Base-by-base conservation (phyloP, 257 asterid genomes). In the Anisodus tanguticus region DNA sequence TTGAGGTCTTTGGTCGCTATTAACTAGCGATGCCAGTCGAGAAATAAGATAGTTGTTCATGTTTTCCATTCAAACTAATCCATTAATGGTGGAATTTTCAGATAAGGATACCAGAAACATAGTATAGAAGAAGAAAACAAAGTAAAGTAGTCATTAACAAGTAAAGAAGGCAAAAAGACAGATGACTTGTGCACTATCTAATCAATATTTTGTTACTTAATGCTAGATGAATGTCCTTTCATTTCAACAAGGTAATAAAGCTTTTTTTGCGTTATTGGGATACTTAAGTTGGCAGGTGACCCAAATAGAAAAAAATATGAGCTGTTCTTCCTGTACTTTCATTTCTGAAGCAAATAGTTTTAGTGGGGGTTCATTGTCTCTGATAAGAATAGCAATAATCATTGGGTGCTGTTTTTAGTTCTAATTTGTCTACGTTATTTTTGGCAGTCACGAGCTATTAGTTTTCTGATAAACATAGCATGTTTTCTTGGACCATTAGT, bases 401-500 rank as follows among this genome's bases (percentile, higher is more conserved):
- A 77, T 51, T 22, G 22, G 45, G 22, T 51, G 64, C 26, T 31
- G 26, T 53, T 16, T 76, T 77, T 51, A 47, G 64, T 51, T 26
- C 9, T 77, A 77, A 41, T 41, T 41, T 41, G 45, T 41, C 82
- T 53, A n/a, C 22, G 13, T 11, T 49, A 74, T 19, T 49, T 74
- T 74, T 74, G 80, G 81, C 45, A 41, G 45, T 41, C 5, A 41
- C 45, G 45, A 41, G 45, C 5, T 41, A 5, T 41, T 41, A 41
- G 45, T 41, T 41, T 41, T 41, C 45, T 41, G 45, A 41, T 41
- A 41, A 41, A 41, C 45, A 41, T 41, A 41, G 45, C 45, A 41
- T 41, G 45, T 41, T 41, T 41, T 4, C 26, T 51, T 76, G 81
- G 45, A 76, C 35, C 47, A 76, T 51, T 76, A 76, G 80, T 51